A percentile compares a stretch with the other conserved stretches of the same genome.
These are phyloP conservation scores for Claviceps quebecensis DNA, from an alignment of 2,329 filamentous ascomycete genomes.

Conservation along the genomic window DNA sequence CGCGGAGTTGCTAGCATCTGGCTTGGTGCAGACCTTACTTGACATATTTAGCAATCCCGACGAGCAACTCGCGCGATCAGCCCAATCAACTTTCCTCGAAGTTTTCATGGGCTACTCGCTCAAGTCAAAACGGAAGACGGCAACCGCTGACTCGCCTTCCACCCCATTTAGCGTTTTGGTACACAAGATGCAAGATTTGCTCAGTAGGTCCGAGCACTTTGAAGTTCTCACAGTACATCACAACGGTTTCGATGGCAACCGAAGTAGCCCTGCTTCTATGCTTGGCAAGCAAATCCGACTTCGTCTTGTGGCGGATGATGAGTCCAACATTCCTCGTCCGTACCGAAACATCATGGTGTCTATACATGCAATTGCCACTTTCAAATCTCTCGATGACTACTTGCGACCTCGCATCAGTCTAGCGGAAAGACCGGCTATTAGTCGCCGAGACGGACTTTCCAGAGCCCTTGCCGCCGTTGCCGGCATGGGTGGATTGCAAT, in stretches of 20 bases:
- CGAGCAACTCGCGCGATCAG: conserved; percentile 45
- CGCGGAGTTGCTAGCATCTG: conserved; percentile 81
- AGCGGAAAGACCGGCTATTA: conserved; percentile 51
- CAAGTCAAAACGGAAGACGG: conserved; percentile 50
- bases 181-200: conserved; percentile 85
- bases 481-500: conserved; percentile 50
- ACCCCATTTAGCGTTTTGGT: conserved; percentile 86
- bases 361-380: conserved; percentile 95
- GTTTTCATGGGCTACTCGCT: conserved; percentile 76
- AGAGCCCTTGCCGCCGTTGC: conserved; percentile 65
- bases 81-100: conserved; percentile 73
- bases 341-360: conserved; percentile 96
- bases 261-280: conserved; percentile 89
- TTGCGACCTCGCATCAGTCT: conserved; percentile 76
- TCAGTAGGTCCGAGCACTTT: conserved; percentile 95
- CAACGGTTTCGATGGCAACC: conserved; percentile 77
- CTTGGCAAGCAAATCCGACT: conserved; percentile 88
- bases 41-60: conserved; percentile 66
- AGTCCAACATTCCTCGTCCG: conserved; percentile 73
- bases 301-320: conserved; percentile 76
- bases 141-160: conserved; percentile 51
- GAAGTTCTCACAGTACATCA: conserved; percentile 94
- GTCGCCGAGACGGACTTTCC: conserved; percentile 50
- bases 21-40: conserved; percentile 72
- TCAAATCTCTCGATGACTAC: conserved; percentile 94